Percentiles rank a stretch among this genome's conserved stretches.
Conservation (phyloP, 2,329 filamentous ascomycete species). For the Colletotrichum navitas region DNA sequence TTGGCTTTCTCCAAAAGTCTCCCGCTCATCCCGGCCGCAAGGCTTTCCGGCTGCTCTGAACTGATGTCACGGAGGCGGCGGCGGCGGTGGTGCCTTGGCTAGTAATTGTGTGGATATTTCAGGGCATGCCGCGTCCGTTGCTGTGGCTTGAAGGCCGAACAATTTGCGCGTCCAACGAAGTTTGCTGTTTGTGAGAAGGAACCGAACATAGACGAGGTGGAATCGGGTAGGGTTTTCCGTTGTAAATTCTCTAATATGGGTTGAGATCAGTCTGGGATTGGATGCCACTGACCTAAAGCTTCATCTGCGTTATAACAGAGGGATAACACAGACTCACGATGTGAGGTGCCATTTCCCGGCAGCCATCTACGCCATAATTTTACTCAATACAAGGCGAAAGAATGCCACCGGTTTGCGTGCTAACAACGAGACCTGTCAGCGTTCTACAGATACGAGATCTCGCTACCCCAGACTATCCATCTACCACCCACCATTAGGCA, state of each 20-base stretch:
- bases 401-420: background rate
- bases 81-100: background rate
- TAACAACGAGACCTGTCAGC: constrained; percentile 11
- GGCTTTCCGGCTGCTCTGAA: background rate
- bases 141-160: constrained; percentile 17
- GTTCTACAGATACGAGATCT: constrained; percentile 28
- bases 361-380: background rate
- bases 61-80: background rate
- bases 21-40: background rate
- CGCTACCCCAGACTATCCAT: constrained; percentile 15
- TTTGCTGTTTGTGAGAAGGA: background rate
- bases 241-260: background rate
- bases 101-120: too few relatives aligned
- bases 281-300: background rate
- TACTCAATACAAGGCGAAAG: constrained; percentile 3
- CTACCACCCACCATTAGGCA: background rate
- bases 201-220: background rate
- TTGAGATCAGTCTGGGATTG: background rate
- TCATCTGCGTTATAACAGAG: background rate
- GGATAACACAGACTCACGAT: background rate
- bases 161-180: background rate
- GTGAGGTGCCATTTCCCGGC: background rate
- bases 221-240: background rate
- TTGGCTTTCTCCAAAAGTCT: background rate
- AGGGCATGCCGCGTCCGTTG: background rate